Base-by-base conservation (phyloP, 164 flowering plant genomes). In the Nelumbo lutea region DNA sequence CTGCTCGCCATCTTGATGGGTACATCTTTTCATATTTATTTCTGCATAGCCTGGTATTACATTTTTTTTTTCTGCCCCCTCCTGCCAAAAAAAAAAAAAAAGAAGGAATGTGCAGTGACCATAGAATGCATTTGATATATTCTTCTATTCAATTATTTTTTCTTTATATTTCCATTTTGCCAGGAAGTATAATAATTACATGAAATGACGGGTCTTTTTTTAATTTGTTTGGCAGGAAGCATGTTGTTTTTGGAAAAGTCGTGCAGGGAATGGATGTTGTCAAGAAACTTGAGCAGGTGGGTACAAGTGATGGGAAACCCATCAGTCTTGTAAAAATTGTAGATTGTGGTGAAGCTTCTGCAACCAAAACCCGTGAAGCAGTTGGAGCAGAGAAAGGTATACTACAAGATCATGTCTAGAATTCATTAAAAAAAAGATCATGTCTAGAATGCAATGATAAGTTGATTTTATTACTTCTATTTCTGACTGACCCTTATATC, bases 171-270 rank as follows among this genome's bases (percentile, higher is more conserved):
- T 27, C 27, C 27, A 27, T 27, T 27, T 27, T 27, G 27, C 27
- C 27, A 27, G 27, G 27, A 27, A 27, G 27, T 27, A 27, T 27
- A 27, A 27, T 27, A 27, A 27, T 27, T 27, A 27, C 27, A 27
- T 27, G 27, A 27, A 27, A 27, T 27, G 27, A 27, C 0, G 27
- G 27, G 27, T 27, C 27, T 27, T 27, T 27, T 27, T 27, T 27
- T 27, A 27, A 27, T 27, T 27, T 27, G 27, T 27, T 27, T 27
- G 27, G 27, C 27, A 27, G 27, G 83, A 89, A 86, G 62, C 91
- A 87, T 79, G 90, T 89, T 76, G 95, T 89, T 13, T 89, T 89
- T 72, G 95, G 95, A 13, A 86, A 89, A 68, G 86, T 89, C 60
- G 77, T 81, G 62, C 75, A 83, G 62, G 95, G 95, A 70, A 68